A percentile compares a stretch with the other conserved stretches of the same genome.
Evolutionary conservation across 192 early-diverging fungal species (phyloP).

Genomic region (Jimgerdemannia flammicorona): DNA sequence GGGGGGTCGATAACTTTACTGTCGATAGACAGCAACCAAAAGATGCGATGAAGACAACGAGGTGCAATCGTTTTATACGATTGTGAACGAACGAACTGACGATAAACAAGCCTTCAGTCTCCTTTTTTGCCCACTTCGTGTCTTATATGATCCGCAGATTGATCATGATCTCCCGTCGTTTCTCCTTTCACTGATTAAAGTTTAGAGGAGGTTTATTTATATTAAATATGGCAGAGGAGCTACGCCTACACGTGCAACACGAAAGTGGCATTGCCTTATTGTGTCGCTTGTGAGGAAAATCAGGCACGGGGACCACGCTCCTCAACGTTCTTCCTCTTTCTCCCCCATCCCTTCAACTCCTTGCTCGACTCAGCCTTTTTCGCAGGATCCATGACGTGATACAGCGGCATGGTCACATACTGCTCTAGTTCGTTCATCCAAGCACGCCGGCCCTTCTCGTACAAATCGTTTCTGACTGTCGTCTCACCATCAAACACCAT

Average conservation of each 20-base stretch:
- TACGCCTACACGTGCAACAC: not conserved
- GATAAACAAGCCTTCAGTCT: too few relatives aligned
- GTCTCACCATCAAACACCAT: constrained; percentile 20
- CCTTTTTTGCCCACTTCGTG: too few relatives aligned
- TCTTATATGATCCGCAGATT: too few relatives aligned
- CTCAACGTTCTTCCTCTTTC: not conserved
- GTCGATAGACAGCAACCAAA: too few relatives aligned
- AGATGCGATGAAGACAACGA: too few relatives aligned
- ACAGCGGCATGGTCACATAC: constrained; percentile 16
- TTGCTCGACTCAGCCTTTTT: not conserved
- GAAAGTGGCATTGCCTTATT: not conserved
- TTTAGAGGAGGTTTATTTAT: not conserved
- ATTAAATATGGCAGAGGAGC: not conserved
- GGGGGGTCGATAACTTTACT: too few relatives aligned
- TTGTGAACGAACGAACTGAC: too few relatives aligned
- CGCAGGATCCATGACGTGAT: constrained; percentile 3
- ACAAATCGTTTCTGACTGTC: constrained; percentile 11
- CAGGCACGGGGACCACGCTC: not conserved
- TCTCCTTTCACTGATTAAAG: not conserved
- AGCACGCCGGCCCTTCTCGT: constrained; percentile 6
- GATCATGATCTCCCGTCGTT: too few relatives aligned
- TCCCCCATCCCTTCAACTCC: not conserved
- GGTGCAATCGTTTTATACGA: too few relatives aligned
- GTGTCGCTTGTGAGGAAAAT: not conserved
- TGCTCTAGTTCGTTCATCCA: constrained; percentile 18